Evolutionary conservation across 2,329 filamentous ascomycete genomes (phyloP).

Genomic region (Monosporascus sp.): DNA sequence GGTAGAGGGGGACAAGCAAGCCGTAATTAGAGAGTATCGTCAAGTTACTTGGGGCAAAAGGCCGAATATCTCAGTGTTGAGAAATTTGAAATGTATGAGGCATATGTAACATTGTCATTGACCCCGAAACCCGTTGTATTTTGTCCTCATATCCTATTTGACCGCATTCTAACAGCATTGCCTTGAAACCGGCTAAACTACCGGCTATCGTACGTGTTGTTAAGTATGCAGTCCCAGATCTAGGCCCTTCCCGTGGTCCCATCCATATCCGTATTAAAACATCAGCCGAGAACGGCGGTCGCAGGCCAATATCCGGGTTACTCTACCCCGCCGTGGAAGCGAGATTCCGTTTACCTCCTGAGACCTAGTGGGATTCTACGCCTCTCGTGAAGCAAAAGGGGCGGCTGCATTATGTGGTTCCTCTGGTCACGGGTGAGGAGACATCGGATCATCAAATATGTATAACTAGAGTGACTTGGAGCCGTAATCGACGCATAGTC

Average conservation of each 20-base stretch:
- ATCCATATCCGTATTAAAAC: not conserved
- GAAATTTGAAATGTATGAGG: no score
- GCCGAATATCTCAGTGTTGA: no score
- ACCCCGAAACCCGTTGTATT: no score
- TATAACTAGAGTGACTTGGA: not conserved
- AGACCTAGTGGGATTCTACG: not conserved
- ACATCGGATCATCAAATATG: not conserved
- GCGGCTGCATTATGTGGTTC: not conserved
- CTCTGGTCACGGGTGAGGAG: not conserved
- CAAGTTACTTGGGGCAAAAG: no score
- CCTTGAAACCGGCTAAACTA: not conserved
- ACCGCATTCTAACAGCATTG: no score
- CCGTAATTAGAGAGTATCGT: no score
- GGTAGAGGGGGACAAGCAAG: conserved; percentile 7
- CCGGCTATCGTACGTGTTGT: not conserved
- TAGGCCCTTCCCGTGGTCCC: not conserved
- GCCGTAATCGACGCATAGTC: not conserved
- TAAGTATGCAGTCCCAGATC: not conserved
- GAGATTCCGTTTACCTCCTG: not conserved
- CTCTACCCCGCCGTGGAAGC: not conserved
- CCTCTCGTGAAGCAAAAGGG: not conserved
- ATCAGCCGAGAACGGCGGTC: not conserved
- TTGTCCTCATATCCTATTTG: no score
- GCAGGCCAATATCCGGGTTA: not conserved
- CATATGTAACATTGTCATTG: no score